Evolutionary conservation across 495 filamentous ascomycete genomes (phyloP).

Genomic region (Pyrenopolyporus hunteri): DNA sequence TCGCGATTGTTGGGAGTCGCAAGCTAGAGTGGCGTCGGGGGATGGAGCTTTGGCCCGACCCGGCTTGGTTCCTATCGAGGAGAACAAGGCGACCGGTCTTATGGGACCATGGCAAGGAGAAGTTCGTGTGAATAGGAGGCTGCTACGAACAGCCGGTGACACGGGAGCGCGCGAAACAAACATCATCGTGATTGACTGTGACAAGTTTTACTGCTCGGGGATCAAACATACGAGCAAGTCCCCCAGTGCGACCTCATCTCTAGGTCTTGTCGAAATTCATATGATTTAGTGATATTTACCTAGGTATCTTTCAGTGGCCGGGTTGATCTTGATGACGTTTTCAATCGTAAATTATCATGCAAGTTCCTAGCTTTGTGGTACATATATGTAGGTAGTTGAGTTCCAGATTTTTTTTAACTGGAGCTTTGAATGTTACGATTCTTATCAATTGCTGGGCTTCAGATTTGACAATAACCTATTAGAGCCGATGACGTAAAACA

Average conservation of each 20-base stretch:
- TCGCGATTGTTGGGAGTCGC: slow-evolving; percentile 31
- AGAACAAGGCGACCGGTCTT: not conserved
- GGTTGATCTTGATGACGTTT: no score
- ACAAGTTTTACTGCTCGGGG: not conserved
- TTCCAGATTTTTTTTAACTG: not conserved
- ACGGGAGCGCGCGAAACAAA: slow-evolving; percentile 7
- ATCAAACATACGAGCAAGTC: not conserved
- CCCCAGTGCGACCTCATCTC: not conserved
- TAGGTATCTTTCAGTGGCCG: no score
- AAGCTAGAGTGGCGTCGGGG: not conserved
- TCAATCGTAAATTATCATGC: no score
- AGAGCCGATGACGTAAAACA: no score
- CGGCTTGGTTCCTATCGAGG: not conserved
- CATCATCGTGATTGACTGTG: slow-evolving; percentile 12
- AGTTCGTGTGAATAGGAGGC: slow-evolving; percentile 21
- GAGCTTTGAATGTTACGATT: no score
- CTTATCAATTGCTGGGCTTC: no score
- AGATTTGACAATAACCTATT: no score
- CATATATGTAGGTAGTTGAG: not conserved
- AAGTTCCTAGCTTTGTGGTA: no score
- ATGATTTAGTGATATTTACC: no score
- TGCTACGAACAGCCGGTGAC: slow-evolving; percentile 6
- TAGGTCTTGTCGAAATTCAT: not conserved
- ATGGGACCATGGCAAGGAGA: slow-evolving; percentile 20
- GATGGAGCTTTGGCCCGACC: no score